Base-by-base conservation (phyloP, 768 basidiomycete species). In the Agrocybe praecox region DNA sequence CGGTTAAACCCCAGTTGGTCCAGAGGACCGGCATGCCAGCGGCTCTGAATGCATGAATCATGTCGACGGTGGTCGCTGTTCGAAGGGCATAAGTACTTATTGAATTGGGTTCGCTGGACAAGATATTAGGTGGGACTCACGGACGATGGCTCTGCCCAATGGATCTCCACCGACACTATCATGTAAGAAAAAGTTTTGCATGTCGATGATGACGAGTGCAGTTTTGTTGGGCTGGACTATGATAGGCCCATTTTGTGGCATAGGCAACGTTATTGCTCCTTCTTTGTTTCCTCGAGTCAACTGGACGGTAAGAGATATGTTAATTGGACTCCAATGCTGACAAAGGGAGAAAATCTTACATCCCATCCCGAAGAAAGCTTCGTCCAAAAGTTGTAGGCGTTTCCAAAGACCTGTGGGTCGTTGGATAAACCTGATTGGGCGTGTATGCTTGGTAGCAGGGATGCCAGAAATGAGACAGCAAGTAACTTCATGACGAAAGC, bases 191-290 rank as follows among this genome's bases (percentile, higher is more conserved):
- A 68, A 69, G 52, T 70, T 73, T 29, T 73, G 72, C 72, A 73
- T 73, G 52, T 73, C 72, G 22, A 73, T 73, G 24, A 73, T 73
- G 11, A 73, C 70, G 15, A 73, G 59, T 2, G 72, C 72, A n/a
- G 66, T 61, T n/a, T 63, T 61, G 50, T 68, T 67, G 0, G 72
- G 69, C 29, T 71, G 68, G 29, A 72, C 64, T 2, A 56, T 57
- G 11, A 72, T 68, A 2, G 67, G 64, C 17, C 72, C 65, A 48
- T 61, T 58, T 7, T 53, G 26, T 8, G 67, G 65, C 54, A 69
- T 59, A 26, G 71, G 60, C 15, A 72, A 48, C 2, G 66, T 67
- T 17, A 72, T 67, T 0, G 69, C 61, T 14, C 62, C 64, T 23
- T 61, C 60, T 5, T 40, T 54, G 44, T 66, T 59, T 11, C 69